phyloP scores from a whole-genome alignment of 805 yeast species.

The Teunomyces atbi region DNA sequence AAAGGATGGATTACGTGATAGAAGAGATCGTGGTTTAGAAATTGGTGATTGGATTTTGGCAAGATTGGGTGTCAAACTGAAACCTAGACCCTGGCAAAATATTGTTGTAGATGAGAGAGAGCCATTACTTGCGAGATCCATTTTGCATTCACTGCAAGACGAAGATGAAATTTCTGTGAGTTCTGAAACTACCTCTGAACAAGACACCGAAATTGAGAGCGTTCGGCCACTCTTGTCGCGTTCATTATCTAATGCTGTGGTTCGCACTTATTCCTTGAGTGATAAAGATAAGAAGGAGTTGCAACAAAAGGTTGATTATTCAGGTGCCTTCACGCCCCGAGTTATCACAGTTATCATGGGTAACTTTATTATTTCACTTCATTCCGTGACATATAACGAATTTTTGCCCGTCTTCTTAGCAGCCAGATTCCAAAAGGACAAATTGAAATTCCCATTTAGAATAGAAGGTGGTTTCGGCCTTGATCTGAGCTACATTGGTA shows the following conservation, averaged over 20 bases:
- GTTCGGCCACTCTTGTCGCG: slow-evolving; percentile 13
- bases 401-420: slow-evolving; percentile 40
- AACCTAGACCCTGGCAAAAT: slow-evolving; percentile 30
- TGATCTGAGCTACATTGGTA: slow-evolving; percentile 32
- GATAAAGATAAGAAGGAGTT: slow-evolving; percentile 7
- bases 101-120: neutral
- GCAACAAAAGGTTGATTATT: slow-evolving; percentile 4
- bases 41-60: slow-evolving; percentile 33
- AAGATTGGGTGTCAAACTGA: slow-evolving; percentile 24
- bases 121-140: neutral
- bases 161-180: slow-evolving; percentile 6
- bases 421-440: slow-evolving; percentile 22
- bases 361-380: slow-evolving; percentile 35
- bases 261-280: slow-evolving; percentile 16
- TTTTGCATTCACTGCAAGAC: neutral
- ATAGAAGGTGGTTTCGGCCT: slow-evolving; percentile 39
- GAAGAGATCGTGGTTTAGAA: slow-evolving; percentile 32
- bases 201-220: slow-evolving; percentile 7
- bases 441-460: slow-evolving; percentile 31
- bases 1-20: slow-evolving; percentile 20
- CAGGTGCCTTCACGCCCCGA: slow-evolving; percentile 26
- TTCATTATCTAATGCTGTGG: slow-evolving; percentile 19
- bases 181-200: slow-evolving; percentile 6
- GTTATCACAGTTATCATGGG: slow-evolving; percentile 32
- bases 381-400: slow-evolving; percentile 31